phyloP scores from a whole-genome alignment of 371 early-diverging fungal species.

The Capillidium rhysosporum region DNA sequence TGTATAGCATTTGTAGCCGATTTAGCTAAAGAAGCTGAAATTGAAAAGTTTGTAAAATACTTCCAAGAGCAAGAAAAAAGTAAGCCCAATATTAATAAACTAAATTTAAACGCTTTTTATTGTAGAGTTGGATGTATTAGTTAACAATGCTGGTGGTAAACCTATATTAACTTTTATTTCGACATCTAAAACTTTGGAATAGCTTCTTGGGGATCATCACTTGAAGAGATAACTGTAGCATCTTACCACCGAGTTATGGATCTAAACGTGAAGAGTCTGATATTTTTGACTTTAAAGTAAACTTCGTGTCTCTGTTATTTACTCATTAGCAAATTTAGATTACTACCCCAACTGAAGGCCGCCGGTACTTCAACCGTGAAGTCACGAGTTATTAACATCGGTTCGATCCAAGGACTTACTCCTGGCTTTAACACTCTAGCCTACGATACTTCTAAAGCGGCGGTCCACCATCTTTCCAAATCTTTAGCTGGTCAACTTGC shows the following conservation, averaged over 20 bases:
- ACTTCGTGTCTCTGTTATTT: constrained; percentile 5
- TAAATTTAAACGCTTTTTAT: not conserved
- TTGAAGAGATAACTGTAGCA: constrained; percentile 14
- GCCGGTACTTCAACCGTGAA: constrained; percentile 29
- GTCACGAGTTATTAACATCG: constrained; percentile 61
- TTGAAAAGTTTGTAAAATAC: constrained; percentile 30
- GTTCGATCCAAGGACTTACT: constrained; percentile 56
- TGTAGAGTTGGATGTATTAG: constrained; percentile 52
- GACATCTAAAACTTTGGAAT: not conserved
- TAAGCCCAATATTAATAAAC: constrained; percentile 9
- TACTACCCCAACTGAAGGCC: constrained; percentile 52
- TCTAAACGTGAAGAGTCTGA: constrained; percentile 69
- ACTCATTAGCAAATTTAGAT: constrained; percentile 12
- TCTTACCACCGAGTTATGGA: constrained; percentile 32
- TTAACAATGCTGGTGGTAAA: constrained; percentile 66
- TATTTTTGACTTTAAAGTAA: constrained; percentile 62
- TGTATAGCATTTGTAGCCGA: constrained; percentile 62
- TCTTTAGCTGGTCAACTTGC: constrained; percentile 48
- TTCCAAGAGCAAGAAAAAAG: constrained; percentile 34
- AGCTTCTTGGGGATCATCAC: constrained; percentile 29
- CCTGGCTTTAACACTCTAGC: constrained; percentile 48
- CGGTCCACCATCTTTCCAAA: constrained; percentile 49
- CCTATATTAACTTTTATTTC: not conserved
- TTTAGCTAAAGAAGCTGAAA: constrained; percentile 38
- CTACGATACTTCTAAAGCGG: constrained; percentile 61